Base-by-base conservation (phyloP, 192 early-diverging fungal species). In the Coemansia sp. region DNA sequence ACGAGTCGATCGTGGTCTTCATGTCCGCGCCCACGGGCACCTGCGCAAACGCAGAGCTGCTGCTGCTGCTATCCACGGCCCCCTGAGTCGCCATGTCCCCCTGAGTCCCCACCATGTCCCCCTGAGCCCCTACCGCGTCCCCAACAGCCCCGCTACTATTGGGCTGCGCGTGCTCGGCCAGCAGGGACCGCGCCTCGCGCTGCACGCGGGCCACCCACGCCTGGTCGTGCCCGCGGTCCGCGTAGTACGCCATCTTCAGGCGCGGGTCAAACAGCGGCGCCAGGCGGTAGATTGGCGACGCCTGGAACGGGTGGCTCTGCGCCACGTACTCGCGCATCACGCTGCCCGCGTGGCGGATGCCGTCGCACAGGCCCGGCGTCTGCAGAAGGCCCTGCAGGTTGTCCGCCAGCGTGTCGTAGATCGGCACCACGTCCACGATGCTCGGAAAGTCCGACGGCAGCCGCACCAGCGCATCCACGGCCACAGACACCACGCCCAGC, bases 301-400 rank as follows among this genome's bases (percentile, higher is more conserved):
- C 47, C 69, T 71, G 75, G 75, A 78, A 78, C 45, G 75, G 75
- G 33, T 78, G 75, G 59, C 69, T 68, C 47, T 78, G 75, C 4
- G 47, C 45, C 54, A 78, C 40, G 14, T 78, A 54, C 25, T 78
- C 75, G 48, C 65, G 65, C 32, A 78, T 38, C 8, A 54, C 45
- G 54, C 71, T 69, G 28, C 57, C 69, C 45, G 65, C 42, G 22
- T 52, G 56, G 29, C 65, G 65, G 49, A 78, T 55, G 21, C 47
- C 56, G 12, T 56, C 40, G 55, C 58, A 58, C 47, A 78, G 65
- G 19, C 53, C 14, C 33, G 53, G 31, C 9, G 65, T 45, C 31
- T 64, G 52, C 47, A 78, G 54, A 12, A 71, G 54, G 51, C 55
- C 62, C 43, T 49, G 58, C 51, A 71, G 21, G 51, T 72, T 66